A percentile compares a stretch with the other conserved stretches of the same genome.
Conservation (phyloP, 345 rosid species). For the Euphorbia tirucalli region DNA sequence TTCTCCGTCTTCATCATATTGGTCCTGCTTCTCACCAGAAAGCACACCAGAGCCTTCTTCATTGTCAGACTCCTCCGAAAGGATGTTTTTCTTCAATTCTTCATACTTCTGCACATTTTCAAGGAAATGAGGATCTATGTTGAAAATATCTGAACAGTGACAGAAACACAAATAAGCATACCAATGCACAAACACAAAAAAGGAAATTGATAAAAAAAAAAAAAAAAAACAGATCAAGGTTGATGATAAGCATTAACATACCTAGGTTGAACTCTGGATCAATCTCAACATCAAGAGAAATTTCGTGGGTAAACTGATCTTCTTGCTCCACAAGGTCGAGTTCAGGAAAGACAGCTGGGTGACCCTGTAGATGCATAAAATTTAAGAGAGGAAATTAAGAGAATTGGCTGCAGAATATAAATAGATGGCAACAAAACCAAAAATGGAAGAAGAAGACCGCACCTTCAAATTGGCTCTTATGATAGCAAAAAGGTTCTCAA, state of each 20-base stretch:
- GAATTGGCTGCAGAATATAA: background rate
- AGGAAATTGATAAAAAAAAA: background rate
- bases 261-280: conserved; percentile 71
- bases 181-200: too few relatives aligned
- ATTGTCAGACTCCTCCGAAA: conserved; percentile 76
- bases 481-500: conserved; percentile 71
- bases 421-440: background rate
- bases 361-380: conserved; percentile 49
- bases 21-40: conserved; percentile 45
- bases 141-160: conserved; percentile 54
- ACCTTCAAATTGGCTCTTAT: conserved; percentile 84
- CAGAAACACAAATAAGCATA: conserved; percentile 13
- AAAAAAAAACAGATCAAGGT: too few relatives aligned
- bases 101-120: conserved; percentile 74
- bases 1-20: conserved; percentile 66
- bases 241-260: conserved; percentile 24
- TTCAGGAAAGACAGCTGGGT: conserved; percentile 86
- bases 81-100: conserved; percentile 67
- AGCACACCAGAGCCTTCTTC: conserved; percentile 74
- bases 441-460: conserved; percentile 1
- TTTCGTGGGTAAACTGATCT: conserved; percentile 80
- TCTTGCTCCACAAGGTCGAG: conserved; percentile 79
- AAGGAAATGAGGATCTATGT: conserved; percentile 63
- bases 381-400: conserved; percentile 10
- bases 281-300: conserved; percentile 64